A percentile compares a stretch with the other conserved stretches of the same genome.
Conservation (phyloP, 2,329 filamentous ascomycete species). For the Colletotrichum tabaci region DNA sequence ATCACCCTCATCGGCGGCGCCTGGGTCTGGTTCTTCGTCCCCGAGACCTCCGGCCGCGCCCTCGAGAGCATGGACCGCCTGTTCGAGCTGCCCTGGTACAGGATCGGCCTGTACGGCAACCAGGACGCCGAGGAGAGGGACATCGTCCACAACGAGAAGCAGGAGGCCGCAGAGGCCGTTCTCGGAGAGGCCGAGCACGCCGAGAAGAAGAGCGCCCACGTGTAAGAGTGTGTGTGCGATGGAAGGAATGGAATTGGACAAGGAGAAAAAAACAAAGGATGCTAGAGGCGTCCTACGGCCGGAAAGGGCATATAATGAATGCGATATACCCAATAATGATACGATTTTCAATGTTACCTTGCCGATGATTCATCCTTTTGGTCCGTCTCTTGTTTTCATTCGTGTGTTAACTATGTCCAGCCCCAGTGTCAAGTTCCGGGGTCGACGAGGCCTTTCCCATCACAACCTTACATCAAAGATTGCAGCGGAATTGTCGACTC, state of each 20-base stretch:
- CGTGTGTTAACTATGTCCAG: background rate
- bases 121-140: conserved; percentile 65
- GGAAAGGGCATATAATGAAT: conserved; percentile 38
- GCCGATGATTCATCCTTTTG: background rate
- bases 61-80: conserved; percentile 80
- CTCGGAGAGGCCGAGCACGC: conserved; percentile 52
- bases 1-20: conserved; percentile 77
- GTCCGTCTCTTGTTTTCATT: no score
- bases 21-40: conserved; percentile 82
- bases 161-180: conserved; percentile 53
- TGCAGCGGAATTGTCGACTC: no score
- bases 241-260: no score
- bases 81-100: conserved; percentile 81
- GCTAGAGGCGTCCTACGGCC: background rate
- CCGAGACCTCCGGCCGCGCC: conserved; percentile 77
- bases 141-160: conserved; percentile 60
- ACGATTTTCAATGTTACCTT: background rate
- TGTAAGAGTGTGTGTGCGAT: conserved; percentile 5
- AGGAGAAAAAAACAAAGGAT: background rate
- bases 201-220: conserved; percentile 48
- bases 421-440: no score
- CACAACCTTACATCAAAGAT: no score
- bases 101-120: conserved; percentile 75
- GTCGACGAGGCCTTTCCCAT: no score
- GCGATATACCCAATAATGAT: conserved; percentile 39